Evolutionary conservation across 2,329 filamentous ascomycete species (phyloP).

Genomic region (Pyrenophora seminiperda): DNA sequence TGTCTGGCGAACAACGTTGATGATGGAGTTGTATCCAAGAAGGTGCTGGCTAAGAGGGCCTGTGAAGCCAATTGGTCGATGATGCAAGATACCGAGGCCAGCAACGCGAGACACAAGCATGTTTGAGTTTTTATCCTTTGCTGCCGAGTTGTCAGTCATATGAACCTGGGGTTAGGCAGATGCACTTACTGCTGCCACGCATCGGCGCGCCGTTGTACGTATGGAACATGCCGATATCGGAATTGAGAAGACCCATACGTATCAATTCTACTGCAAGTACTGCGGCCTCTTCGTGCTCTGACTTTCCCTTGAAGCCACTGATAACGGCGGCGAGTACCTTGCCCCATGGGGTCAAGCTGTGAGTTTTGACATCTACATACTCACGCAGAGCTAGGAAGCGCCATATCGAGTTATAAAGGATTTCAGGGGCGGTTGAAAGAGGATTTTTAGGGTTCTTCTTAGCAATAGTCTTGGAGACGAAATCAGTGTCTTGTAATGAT

Average conservation of each 20-base stretch:
- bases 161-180: neutral
- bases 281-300: constrained; percentile 73
- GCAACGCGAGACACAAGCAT: constrained; percentile 86
- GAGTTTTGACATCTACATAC: constrained; percentile 74
- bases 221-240: constrained; percentile 64
- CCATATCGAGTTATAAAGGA: constrained; percentile 79
- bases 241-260: constrained; percentile 76
- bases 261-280: constrained; percentile 86
- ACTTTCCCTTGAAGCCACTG: constrained; percentile 62
- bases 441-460: constrained; percentile 55
- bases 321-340: constrained; percentile 75
- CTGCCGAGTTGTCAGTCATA: constrained; percentile 45
- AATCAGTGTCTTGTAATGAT: constrained; percentile 70
- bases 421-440: constrained; percentile 70
- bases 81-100: constrained; percentile 79
- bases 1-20: constrained; percentile 76
- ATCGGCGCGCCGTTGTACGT: constrained; percentile 63
- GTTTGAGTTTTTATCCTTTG: constrained; percentile 77
- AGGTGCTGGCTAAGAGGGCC: constrained; percentile 91
- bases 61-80: constrained; percentile 87
- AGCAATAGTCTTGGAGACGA: constrained; percentile 70
- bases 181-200: constrained; percentile 54
- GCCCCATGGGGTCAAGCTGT: constrained; percentile 81
- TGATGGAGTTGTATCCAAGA: constrained; percentile 82
- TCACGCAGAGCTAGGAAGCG: constrained; percentile 87